phyloP scores from a whole-genome alignment of 2,329 filamentous ascomycete genomes.

The Botrytis galanthina region DNA sequence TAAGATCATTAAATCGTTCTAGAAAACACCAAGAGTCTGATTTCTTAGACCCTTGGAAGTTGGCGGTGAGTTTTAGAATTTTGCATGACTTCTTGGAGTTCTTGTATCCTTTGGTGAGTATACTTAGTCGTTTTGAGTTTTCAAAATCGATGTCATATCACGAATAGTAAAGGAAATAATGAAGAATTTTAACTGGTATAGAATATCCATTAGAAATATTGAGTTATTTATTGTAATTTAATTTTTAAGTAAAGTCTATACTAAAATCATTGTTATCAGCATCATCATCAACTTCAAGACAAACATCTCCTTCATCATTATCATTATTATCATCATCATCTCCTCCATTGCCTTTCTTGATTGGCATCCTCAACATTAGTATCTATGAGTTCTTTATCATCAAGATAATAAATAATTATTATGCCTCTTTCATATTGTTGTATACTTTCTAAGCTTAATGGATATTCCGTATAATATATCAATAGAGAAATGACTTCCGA shows the following conservation, averaged over 20 bases:
- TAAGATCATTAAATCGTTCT: not conserved
- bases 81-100: not conserved
- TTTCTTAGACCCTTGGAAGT: not conserved
- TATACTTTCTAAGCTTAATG: not conserved
- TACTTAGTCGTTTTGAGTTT: not conserved
- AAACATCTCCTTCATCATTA: no score
- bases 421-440: not conserved
- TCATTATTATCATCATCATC: not conserved
- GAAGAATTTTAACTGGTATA: not conserved
- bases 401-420: not conserved
- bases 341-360: not conserved
- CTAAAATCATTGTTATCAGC: not conserved
- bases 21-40: constrained; percentile 1
- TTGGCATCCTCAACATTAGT: not conserved
- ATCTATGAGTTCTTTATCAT: no score
- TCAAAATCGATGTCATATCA: not conserved
- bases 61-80: not conserved
- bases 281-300: no score
- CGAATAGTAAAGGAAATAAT: not conserved
- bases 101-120: not conserved
- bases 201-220: not conserved
- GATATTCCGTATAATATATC: not conserved
- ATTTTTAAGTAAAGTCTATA: not conserved
- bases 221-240: not conserved
- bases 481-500: not conserved